Conservation (phyloP, 2,329 filamentous ascomycete species). For the Nemania sp. region DNA sequence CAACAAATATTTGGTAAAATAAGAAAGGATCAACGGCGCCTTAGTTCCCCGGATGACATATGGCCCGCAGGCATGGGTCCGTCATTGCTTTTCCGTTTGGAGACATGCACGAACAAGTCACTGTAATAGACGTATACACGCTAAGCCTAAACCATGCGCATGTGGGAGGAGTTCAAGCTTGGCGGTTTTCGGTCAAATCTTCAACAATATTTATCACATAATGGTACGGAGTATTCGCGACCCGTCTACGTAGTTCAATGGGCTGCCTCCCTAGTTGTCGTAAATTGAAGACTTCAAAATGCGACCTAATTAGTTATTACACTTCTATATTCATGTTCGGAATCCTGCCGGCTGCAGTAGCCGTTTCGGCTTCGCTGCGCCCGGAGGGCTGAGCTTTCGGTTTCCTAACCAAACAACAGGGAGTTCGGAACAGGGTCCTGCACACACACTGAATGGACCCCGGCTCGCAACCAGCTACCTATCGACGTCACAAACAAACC, state of each 20-base stretch:
- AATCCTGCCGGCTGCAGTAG: constrained; percentile 7
- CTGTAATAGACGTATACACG: too few species aligned
- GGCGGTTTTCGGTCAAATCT: not conserved
- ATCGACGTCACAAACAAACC: too few species aligned
- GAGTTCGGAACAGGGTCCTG: too few species aligned
- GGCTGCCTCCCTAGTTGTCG: not conserved
- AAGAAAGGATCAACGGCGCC: constrained; percentile 10
- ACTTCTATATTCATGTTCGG: too few species aligned
- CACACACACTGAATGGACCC: constrained; percentile 6
- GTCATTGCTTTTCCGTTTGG: constrained; percentile 26
- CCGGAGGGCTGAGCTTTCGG: constrained; percentile 17
- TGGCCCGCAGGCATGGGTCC: constrained; percentile 15
- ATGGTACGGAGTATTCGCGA: too few species aligned
- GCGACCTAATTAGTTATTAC: too few species aligned
- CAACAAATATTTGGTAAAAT: not conserved
- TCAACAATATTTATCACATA: not conserved
- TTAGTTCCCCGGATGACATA: constrained; percentile 5
- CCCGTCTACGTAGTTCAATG: too few species aligned
- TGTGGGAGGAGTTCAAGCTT: constrained; percentile 5
- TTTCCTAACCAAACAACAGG: too few species aligned
- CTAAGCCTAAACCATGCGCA: too few species aligned
- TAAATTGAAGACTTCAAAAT: too few species aligned
- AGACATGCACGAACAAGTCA: too few species aligned
- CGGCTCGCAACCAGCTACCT: too few species aligned
- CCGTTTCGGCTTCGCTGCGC: constrained; percentile 15